Conservation (phyloP, 2,329 filamentous ascomycete genomes). For the Colletotrichum costaricense region DNA sequence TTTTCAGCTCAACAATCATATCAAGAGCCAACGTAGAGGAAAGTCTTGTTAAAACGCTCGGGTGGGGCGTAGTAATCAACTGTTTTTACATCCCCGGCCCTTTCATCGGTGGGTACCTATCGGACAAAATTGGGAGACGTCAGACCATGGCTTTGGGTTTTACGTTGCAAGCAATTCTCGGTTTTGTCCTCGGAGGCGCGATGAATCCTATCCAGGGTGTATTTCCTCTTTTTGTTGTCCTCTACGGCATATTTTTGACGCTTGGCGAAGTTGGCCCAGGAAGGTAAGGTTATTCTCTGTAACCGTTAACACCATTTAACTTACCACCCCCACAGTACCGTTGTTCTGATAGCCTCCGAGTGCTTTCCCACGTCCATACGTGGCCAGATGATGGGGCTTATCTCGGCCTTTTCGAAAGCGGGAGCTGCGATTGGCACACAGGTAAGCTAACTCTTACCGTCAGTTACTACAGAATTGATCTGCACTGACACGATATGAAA, state of each 20-base stretch:
- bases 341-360: conserved; percentile 54
- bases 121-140: conserved; percentile 60
- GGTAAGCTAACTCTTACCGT: neutral
- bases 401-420: conserved; percentile 59
- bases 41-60: conserved; percentile 55
- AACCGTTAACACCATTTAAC: neutral
- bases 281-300: conserved; percentile 41
- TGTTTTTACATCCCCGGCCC: conserved; percentile 62
- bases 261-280: conserved; percentile 63
- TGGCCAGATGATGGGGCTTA: conserved; percentile 61
- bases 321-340: conserved; percentile 41
- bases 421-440: conserved; percentile 62
- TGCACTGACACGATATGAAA: neutral
- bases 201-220: conserved; percentile 55
- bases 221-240: conserved; percentile 61
- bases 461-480: neutral
- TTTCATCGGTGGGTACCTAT: conserved; percentile 59
- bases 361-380: conserved; percentile 62
- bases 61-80: conserved; percentile 60
- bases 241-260: conserved; percentile 62
- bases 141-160: conserved; percentile 65
- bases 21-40: conserved; percentile 51
- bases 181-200: conserved; percentile 62
- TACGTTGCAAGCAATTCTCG: conserved; percentile 54
- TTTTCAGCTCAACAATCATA: conserved; percentile 66